These are phyloP conservation scores for Exophiala mesophila DNA, from an alignment of 2,329 filamentous ascomycete genomes.

Conservation along the genomic window DNA sequence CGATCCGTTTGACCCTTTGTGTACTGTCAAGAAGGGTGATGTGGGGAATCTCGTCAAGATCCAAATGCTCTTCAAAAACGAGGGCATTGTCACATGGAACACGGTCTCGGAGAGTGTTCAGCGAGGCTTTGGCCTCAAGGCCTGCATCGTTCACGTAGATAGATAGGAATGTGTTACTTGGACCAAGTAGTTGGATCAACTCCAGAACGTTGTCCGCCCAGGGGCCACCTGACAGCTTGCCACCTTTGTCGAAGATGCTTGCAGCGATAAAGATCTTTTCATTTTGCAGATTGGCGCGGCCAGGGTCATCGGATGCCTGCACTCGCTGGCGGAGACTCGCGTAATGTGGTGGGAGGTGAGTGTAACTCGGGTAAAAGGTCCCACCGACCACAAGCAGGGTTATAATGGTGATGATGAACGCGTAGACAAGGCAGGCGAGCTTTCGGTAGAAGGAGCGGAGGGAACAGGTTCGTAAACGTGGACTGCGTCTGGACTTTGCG, in stretches of 20 bases:
- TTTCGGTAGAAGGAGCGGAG: conserved; percentile 19
- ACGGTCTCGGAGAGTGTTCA: conserved; percentile 50
- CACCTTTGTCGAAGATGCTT: conserved; percentile 62
- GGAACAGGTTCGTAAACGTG: conserved; percentile 10
- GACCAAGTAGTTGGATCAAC: conserved; percentile 61
- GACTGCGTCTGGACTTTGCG: conserved; percentile 7
- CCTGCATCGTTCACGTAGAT: conserved; percentile 70
- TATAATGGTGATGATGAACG: conserved; percentile 22
- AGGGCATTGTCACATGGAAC: conserved; percentile 50
- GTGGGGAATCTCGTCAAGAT: conserved; percentile 53
- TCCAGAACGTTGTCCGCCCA: conserved; percentile 61
- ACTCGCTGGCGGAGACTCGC: conserved; percentile 32
- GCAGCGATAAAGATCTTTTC: conserved; percentile 71
- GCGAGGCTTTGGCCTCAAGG: conserved; percentile 49
- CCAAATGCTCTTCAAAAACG: conserved; percentile 56
- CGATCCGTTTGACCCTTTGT: conserved; percentile 64
- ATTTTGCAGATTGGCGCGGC: conserved; percentile 48
- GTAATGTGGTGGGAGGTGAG: conserved; percentile 51
- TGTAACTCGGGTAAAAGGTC: conserved; percentile 54
- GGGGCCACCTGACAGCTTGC: conserved; percentile 55
- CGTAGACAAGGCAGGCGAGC: conserved; percentile 18
- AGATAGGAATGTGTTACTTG: conserved; percentile 64
- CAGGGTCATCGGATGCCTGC: conserved; percentile 31
- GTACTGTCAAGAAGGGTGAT: conserved; percentile 59
- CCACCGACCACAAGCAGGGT: conserved; percentile 41